Conservation (phyloP, 2,329 filamentous ascomycete species). For the Lachnellula hyalina region DNA sequence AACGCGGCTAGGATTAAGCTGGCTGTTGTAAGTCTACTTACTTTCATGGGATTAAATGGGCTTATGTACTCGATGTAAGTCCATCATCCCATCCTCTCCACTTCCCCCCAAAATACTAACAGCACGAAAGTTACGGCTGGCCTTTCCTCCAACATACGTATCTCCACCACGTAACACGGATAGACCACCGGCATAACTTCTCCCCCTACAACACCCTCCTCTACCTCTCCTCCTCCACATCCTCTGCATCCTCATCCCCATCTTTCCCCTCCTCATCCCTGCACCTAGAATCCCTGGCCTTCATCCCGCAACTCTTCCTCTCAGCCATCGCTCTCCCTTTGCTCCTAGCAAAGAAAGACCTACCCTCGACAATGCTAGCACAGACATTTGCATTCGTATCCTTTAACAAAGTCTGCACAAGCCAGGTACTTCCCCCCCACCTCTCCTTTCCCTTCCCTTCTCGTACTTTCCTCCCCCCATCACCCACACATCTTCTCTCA, state of each 20-base stretch:
- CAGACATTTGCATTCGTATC: constrained; percentile 97
- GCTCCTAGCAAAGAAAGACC: constrained; percentile 70
- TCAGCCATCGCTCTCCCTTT: constrained; percentile 73
- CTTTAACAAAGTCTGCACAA: constrained; percentile 99
- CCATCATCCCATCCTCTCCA: neutral
- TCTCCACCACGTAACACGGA: constrained; percentile 84
- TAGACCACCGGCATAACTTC: constrained; percentile 98
- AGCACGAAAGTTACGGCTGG: constrained; percentile 58
- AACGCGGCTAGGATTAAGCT: constrained; percentile 53
- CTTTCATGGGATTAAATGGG: constrained; percentile 69
- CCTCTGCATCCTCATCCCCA: constrained; percentile 30
- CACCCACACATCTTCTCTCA: no score
- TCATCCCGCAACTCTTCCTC: constrained; percentile 80
- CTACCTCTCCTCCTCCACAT: constrained; percentile 69
- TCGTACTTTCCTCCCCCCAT: neutral
- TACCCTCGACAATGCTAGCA: constrained; percentile 80
- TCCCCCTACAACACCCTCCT: constrained; percentile 91
- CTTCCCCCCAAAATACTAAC: neutral
- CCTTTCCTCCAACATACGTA: constrained; percentile 88
- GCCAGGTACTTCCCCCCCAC: constrained; percentile 61
- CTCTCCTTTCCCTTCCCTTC: neutral
- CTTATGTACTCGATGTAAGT: constrained; percentile 72
- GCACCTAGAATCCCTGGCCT: constrained; percentile 72
- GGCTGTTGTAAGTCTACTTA: constrained; percentile 58
- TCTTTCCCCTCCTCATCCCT: constrained; percentile 29